Conservation (phyloP, 768 basidiomycete species). For the Pleurotus salmoneostramineus region DNA sequence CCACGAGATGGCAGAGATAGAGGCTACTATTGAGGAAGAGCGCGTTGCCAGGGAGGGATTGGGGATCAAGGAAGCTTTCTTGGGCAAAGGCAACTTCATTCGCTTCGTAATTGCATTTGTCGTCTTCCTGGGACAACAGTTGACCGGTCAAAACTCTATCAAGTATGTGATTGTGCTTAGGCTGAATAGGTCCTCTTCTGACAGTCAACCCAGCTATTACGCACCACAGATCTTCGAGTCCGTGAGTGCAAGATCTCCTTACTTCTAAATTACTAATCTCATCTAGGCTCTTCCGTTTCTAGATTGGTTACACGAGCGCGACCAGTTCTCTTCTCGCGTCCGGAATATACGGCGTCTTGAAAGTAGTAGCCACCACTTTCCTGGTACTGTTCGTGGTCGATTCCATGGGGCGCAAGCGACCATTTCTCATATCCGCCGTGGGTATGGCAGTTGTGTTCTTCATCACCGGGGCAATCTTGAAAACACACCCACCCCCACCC, state of each 20-base stretch:
- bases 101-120: constrained; percentile 83
- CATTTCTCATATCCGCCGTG: constrained; percentile 67
- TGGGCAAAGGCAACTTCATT: constrained; percentile 76
- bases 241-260: constrained; percentile 26
- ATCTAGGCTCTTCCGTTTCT: background rate
- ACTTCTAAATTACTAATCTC: background rate
- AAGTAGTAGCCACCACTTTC: constrained; percentile 60
- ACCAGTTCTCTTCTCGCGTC: constrained; percentile 66
- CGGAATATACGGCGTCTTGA: constrained; percentile 67
- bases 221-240: constrained; percentile 72
- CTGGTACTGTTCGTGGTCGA: constrained; percentile 71
- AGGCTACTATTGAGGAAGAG: constrained; percentile 27
- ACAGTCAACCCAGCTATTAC: constrained; percentile 41
- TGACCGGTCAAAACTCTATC: constrained; percentile 82
- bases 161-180: constrained; percentile 16
- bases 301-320: constrained; percentile 65
- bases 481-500: constrained; percentile 61
- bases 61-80: constrained; percentile 66
- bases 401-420: constrained; percentile 61
- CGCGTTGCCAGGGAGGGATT: constrained; percentile 54
- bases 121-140: constrained; percentile 80
- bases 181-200: background rate
- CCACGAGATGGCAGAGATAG: constrained; percentile 28
- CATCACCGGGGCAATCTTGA: constrained; percentile 81
- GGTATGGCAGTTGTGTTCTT: constrained; percentile 82